Evolutionary conservation across 805 yeast genomes (phyloP), one percentile per base, ranked within the genome.

Genomic region (Komagataella populi): DNA sequence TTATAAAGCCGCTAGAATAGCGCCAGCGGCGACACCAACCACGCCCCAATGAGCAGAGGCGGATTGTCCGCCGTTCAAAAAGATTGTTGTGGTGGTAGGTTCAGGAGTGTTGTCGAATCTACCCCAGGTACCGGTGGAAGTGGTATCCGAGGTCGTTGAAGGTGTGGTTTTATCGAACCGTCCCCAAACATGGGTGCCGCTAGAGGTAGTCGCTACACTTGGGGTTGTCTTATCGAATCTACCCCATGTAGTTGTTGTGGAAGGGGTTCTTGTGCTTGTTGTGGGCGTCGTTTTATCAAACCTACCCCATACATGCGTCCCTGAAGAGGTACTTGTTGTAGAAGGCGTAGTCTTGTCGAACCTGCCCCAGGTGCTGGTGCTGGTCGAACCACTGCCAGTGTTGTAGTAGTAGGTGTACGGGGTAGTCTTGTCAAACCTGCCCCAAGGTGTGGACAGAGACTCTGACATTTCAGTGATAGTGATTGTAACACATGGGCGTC

Each of bases 261-360:
- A 57, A 22, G 62, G 79, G 50, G 77, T 73, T 20, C 67, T 64
- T 60, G 59, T 56, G 45, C 65, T 54, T 47, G 64, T 53, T n/a
- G 62, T 51, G 5, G 72, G 56, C 20, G 63, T 54, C 49, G 76
- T 72, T 60, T 72, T 73, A 70, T 78, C 70, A 62, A 78, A 78
- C 62, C 71, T 72, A 56, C 86, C 86, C 55, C 70, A 70, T 56
- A 65, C 73, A 70, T 80, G 81, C 49, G 84, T 78, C 53, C 74
- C 72, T 53, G 76, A 65, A 14, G 66, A 55, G 16, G 68, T 53
- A 3, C 76, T 54, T 16, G 68, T 48, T 14, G 63, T 53, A 48
- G 63, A 53, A 23, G 16, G 54, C 52, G 57, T 63, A 57, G 79
- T 75, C 66, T 76, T 73, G 69, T 77, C 70, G 57, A 76, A 77